Base-by-base conservation (phyloP, 345 rosid genomes). In the Anastatica hierochuntica region DNA sequence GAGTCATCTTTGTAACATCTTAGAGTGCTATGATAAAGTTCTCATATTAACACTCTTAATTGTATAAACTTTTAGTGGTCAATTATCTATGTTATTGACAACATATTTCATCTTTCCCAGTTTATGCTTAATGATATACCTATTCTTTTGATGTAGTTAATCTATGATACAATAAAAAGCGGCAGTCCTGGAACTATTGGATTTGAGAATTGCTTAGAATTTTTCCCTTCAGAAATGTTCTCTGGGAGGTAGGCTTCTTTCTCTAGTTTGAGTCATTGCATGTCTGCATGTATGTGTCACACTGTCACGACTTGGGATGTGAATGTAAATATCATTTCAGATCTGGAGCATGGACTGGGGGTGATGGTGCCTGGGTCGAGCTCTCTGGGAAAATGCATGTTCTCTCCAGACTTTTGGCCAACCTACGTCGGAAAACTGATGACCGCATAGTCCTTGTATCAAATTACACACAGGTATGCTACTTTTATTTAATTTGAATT, bases 351-450 rank as follows among this genome's bases (percentile, higher is more conserved):
- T 85, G 96, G 96, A 79, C 73, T 55, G 96, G 98, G 43, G 97
- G 94, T 66, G 78, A 79, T 72, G 98, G 96, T 56, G 77, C 94
- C 35, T 90, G 98, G 98, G 86, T 92, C 60, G 98, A 88, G 68
- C 85, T 92, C 31, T 92, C 98, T 13, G 95, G 98, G 53, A 88
- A 92, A 85, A 88, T 92, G 98, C 96, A 81, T 72, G 90, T 92
- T 57, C 75, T 92, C 73, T 88, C 97, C 40, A 81, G 95, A 64
- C 70, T 92, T 43, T 74, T 92, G 64, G 86, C 84, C 26, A 90
- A 83, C 74, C 79, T 92, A 58, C 88, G 83, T 43, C 78, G 72
- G 46, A 76, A 65, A 71, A 92, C 96, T 35, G 78, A 85, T 75
- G 96, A 92, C 63, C 84, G 98, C 45, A 92, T 92, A 50, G 95